Evolutionary conservation across 1,284 basidiomycete species (phyloP).

Genomic region (Porogramme epimiltina): DNA sequence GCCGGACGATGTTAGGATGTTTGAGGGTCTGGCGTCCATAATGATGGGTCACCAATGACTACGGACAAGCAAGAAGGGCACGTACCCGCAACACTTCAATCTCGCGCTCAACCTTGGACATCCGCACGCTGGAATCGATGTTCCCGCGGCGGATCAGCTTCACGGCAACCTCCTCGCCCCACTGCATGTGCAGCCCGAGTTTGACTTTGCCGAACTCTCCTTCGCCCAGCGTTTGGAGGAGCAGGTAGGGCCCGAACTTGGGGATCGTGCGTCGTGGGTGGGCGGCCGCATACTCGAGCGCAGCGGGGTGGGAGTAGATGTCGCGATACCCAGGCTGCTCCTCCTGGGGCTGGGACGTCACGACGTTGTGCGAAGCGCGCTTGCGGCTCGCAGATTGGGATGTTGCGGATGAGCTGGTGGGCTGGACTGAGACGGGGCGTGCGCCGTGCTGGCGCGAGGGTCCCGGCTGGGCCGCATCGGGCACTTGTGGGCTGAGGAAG

Average conservation of each 20-base stretch:
- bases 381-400: constrained; percentile 44
- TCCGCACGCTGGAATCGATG: constrained; percentile 84
- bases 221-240: constrained; percentile 94
- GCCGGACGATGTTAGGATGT: constrained; percentile 97
- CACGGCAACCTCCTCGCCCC: constrained; percentile 99
- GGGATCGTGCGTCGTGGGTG: constrained; percentile 87
- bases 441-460: constrained; percentile 46
- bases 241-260: constrained; percentile 93
- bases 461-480: constrained; percentile 39
- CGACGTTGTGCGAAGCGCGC: constrained; percentile 54
- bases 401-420: constrained; percentile 36
- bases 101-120: constrained; percentile 96
- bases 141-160: constrained; percentile 96
- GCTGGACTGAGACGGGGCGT: constrained; percentile 47
- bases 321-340: constrained; percentile 59
- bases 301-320: constrained; percentile 85
- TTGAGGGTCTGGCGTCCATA: constrained; percentile 72
- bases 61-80: constrained; percentile 23
- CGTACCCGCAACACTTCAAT: constrained; percentile 94
- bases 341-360: constrained; percentile 46
- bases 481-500: constrained; percentile 45
- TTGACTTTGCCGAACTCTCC: constrained; percentile 99
- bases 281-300: constrained; percentile 80
- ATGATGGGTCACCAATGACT: constrained; percentile 8
- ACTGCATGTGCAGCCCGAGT: constrained; percentile 91